Percentiles rank a stretch among this genome's conserved stretches.
Conservation (phyloP, 2,329 filamentous ascomycete genomes). For the Didymella exigua region DNA sequence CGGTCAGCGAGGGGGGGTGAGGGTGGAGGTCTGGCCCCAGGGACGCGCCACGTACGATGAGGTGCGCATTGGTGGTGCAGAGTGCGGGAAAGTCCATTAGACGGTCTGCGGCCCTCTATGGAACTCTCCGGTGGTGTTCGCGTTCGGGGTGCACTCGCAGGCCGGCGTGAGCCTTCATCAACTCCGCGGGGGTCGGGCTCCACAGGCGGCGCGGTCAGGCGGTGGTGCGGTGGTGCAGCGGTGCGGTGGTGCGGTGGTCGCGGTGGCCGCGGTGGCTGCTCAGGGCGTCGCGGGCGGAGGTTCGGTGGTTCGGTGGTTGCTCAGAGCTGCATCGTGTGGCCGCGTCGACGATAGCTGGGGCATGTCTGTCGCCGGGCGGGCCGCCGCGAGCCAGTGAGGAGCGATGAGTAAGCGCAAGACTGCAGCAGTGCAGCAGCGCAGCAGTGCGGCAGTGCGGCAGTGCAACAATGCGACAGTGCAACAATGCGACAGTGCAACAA, state of each 20-base stretch:
- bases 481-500: no score
- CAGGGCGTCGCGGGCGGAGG: neutral
- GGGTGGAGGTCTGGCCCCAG: no score
- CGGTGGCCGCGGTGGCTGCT: neutral
- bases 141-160: slow-evolving; percentile 43
- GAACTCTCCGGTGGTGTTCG: slow-evolving; percentile 47
- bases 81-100: slow-evolving; percentile 50
- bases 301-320: slow-evolving; percentile 12
- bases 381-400: no score
- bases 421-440: neutral
- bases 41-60: slow-evolving; percentile 45
- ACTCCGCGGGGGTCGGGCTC: slow-evolving; percentile 35
- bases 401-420: neutral
- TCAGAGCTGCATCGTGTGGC: slow-evolving; percentile 34
- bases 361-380: slow-evolving; percentile 33
- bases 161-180: slow-evolving; percentile 47
- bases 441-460: no score
- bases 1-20: no score
- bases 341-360: slow-evolving; percentile 24
- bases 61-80: slow-evolving; percentile 48
- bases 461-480: no score
- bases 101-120: slow-evolving; percentile 41
- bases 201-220: no score
- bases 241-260: no score
- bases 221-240: no score